Base-by-base conservation (phyloP, 2,329 filamentous ascomycete species). In the Trichoderma cornu-damae region DNA sequence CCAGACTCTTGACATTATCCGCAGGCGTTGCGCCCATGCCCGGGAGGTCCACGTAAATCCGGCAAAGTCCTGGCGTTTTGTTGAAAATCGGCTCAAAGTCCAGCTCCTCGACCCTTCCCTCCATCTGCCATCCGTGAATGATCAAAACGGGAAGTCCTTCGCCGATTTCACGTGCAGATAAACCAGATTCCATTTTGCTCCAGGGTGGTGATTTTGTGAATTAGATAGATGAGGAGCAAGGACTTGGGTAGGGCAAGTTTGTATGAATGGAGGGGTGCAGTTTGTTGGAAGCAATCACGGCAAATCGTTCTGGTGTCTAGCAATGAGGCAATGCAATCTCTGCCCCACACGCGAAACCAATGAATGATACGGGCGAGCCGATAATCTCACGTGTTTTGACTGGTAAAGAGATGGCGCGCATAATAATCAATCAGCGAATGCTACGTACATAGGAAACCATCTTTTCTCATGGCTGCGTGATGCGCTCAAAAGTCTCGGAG, bases 21-120 rank as follows among this genome's bases (percentile, higher is more conserved):
- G 56, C 50, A 18, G 59, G 56, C 32, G 59, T 56, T 11, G 14
- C 26, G 44, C 59, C 59, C 59, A 59, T 60, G 14, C 59, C 59
- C 1, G 59, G 59, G 18, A 60, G 56, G 30, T 60, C 50, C 6
- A 60, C 56, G 51, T 60, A 60, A 7, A 60, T 59, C 2, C 59
- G 55, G 30, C 50, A 46, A 32, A 60, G 34, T 6, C 56, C 57
- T 46, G 49, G n/a, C 24, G 14, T 44, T 40, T 60, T 59, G 40
- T 24, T 44, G 30, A 60, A 56, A 22, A 60, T 40, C 6, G 59
- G 59, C 59, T 60, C 59, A 47, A 60, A 59, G 28, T 60, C 59
- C 8, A 44, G 7, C 59, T 56, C 48, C 18, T 60, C 59, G 11
- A 47, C 55, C 8, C 9, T 43, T 34, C 50, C 51, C 16, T 55